Evolutionary conservation across 2,329 filamentous ascomycete genomes (phyloP), one percentile per base, ranked within the genome.

Genomic region (Colletotrichum aenigma): DNA sequence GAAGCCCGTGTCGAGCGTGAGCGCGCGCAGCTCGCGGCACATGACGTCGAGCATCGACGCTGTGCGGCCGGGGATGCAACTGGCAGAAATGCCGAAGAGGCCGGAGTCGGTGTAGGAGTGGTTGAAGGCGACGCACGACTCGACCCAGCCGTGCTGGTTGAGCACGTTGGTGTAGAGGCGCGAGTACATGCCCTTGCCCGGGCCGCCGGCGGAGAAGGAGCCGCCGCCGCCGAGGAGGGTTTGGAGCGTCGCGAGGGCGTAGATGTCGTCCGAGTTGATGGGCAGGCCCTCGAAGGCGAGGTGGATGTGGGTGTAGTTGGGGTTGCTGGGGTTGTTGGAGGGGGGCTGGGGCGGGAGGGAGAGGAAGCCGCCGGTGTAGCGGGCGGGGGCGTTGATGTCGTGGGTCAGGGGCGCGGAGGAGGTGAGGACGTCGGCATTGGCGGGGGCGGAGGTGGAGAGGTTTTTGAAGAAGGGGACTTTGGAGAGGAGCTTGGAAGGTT

Each of bases 141-240:
- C 97, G 30, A 99, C 95, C 96, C 96, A 99, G 79, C 94, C 95
- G 86, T 98, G 93, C 86, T 98, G 96, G 88, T 99, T 99, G 67
- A 99, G 91, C 1, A 98, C 96, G 83, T 98, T 98, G 78, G 96
- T 98, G 89, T 98, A 99, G 10, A 99, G 91, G 15, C 97, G 94
- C 48, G 95, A 98, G 89, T 98, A 98, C 97, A 99, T 99, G 84
- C 97, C 97, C 88, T 99, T 99, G 69, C 97, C 97, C 6, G 97
- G 97, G 0, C 97, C 97, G 80, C 97, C 97, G 70, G 97, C 97
- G 18, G 95, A 98, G 88, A 99, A 99, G 71, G 96, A 98, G 28
- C 97, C 97, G 65, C 97, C 97, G 64, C 97, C 97, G 74, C 97
- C 97, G 38, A 99, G 94, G 12, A 99, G 93, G 2, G 96, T 98